These are phyloP conservation scores for Lipomyces kockii DNA, from an alignment of 805 yeast genomes.

Conservation along the genomic window DNA sequence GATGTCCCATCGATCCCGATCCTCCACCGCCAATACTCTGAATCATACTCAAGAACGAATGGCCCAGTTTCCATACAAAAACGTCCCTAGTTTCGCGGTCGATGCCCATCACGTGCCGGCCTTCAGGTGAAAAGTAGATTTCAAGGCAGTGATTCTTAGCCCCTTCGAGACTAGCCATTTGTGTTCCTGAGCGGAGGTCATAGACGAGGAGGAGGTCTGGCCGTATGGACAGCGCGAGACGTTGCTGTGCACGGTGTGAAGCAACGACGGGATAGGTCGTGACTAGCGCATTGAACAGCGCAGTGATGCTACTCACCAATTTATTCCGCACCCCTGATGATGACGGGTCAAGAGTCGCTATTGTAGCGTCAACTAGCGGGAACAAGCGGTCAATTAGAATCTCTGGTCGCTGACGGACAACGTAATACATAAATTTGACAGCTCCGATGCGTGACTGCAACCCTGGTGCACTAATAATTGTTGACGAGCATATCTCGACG, in stretches of 20 bases:
- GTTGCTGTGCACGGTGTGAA: constrained; percentile 39
- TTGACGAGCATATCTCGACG: constrained; percentile 27
- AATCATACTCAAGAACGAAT: constrained; percentile 35
- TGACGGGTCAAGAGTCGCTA: constrained; percentile 33
- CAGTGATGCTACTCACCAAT: constrained; percentile 31
- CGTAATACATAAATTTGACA: constrained; percentile 22
- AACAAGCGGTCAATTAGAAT: constrained; percentile 30
- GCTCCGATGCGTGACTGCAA: constrained; percentile 33
- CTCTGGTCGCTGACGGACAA: constrained; percentile 23
- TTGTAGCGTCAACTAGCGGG: constrained; percentile 34
- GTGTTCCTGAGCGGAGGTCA: constrained; percentile 38
- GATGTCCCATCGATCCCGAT: constrained; percentile 4
- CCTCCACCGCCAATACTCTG: constrained; percentile 35
- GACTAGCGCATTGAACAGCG: constrained; percentile 30
- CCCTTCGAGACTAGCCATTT: constrained; percentile 37
- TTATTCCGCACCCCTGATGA: constrained; percentile 27
- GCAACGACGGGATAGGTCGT: constrained; percentile 32
- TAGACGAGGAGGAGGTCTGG: constrained; percentile 37
- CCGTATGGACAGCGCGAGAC: constrained; percentile 34
- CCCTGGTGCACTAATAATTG: constrained; percentile 19
- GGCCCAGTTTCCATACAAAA: constrained; percentile 37
- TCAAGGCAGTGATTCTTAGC: constrained; percentile 22
- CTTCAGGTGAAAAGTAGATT: constrained; percentile 37
- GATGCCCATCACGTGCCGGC: constrained; percentile 36
- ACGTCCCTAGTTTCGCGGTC: constrained; percentile 29